A percentile compares a stretch with the other conserved stretches of the same genome.
These are phyloP conservation scores for Aspergillaceae sp. DNA, from an alignment of 2,329 filamentous ascomycete species.

Conservation along the genomic window DNA sequence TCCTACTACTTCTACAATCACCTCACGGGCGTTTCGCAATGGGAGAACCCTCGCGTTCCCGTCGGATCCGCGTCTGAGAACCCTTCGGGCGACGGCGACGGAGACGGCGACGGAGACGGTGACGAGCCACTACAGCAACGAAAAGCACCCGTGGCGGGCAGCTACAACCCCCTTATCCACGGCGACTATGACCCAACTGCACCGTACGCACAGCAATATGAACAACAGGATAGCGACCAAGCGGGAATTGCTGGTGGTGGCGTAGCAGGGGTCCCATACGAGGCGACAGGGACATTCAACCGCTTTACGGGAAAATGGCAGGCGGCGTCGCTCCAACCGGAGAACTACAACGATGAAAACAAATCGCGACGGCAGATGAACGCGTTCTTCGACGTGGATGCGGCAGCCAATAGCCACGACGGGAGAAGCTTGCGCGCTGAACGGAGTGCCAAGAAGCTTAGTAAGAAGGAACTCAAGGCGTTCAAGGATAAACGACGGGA, in stretches of 20 bases:
- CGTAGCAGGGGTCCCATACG: slow-evolving; percentile 43
- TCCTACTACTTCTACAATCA: slow-evolving; percentile 81
- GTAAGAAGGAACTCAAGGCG: slow-evolving; percentile 76
- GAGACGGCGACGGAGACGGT: slow-evolving; percentile 6
- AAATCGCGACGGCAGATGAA: slow-evolving; percentile 85
- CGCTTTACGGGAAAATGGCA: slow-evolving; percentile 84
- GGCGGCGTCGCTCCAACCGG: slow-evolving; percentile 55
- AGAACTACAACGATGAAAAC: slow-evolving; percentile 75
- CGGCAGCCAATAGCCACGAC: slow-evolving; percentile 82
- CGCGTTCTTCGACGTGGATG: slow-evolving; percentile 92
- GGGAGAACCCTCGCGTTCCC: slow-evolving; percentile 76
- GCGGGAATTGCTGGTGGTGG: slow-evolving; percentile 26
- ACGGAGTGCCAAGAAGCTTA: slow-evolving; percentile 72
- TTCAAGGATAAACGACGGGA: slow-evolving; percentile 85
- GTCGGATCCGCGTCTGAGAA: slow-evolving; percentile 25
- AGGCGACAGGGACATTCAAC: slow-evolving; percentile 72
- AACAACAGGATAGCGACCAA: slow-evolving; percentile 28
- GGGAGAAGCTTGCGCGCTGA: slow-evolving; percentile 88
- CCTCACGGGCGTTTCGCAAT: slow-evolving; percentile 65
- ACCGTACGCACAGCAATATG: slow-evolving; percentile 68
- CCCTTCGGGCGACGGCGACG: slow-evolving; percentile 25
- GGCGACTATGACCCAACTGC: slow-evolving; percentile 93
- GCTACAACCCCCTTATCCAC: slow-evolving; percentile 94
- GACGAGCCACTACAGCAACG: slow-evolving; percentile 17
- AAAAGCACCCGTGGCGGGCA: slow-evolving; percentile 48